Evolutionary conservation across 495 filamentous ascomycete genomes (phyloP), one percentile per base, ranked within the genome.

Genomic region (Platismatia glauca): DNA sequence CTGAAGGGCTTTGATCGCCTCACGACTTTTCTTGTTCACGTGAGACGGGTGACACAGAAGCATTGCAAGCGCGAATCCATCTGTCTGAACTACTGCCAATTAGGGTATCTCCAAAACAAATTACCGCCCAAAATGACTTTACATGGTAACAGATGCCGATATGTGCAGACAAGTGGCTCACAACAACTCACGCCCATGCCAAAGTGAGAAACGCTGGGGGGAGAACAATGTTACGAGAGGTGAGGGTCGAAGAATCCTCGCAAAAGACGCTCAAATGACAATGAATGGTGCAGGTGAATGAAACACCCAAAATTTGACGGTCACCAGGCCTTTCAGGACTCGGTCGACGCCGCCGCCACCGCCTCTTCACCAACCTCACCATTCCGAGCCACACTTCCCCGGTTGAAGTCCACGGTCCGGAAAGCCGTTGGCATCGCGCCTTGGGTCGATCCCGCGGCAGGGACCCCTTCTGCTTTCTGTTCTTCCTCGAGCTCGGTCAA

Each of bases 351-450:
- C 29, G 29, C 27, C 27, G 61, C 16, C n/a, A 11, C 38, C 22
- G 27, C 3, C 2, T 55, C 35, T 13, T 61, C 44, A 13, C 41
- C 24, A 16, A 24, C 15, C 22, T 31, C 38, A 31, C 29, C 46
- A 0, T 29, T 56, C 39, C 37, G 35, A 0, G 44, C 37, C 3
- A 43, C 55, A 38, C 55, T 43, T 34, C 48, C 57, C 29, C 57
- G n/a, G 13, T 4, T 34, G 16, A 61, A 61, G 46, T 61, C 59
- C 20, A 33, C 27, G 0, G 59, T 61, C 0, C 48, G 59, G 24
- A 61, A 61, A 55, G 34, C 53, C 8, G 59, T 31, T 0, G 59
- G 59, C 59, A 61, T 61, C 31, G 31, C 63, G 55, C 46, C 43
- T 8, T 44, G 15, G 24, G 2, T 55, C 0, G 43, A 38, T 7